A percentile compares a stretch with the other conserved stretches of the same genome.
Evolutionary conservation across 179 eudicot species (phyloP).

Genomic region (Vitellaria paradoxa): DNA sequence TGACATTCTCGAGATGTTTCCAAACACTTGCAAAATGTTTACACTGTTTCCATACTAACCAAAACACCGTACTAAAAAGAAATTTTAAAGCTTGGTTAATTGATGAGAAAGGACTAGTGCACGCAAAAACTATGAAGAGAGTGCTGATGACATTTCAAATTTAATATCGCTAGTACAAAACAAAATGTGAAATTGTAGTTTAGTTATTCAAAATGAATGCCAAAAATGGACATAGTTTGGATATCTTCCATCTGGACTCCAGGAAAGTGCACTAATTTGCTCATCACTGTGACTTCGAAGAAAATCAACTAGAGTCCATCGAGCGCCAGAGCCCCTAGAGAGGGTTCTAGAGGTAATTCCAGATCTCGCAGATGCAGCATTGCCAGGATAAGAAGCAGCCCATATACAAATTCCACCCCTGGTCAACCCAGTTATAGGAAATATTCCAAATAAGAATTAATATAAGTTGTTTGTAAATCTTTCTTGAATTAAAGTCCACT

Average conservation of each 20-base stretch:
- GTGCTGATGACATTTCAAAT: not conserved
- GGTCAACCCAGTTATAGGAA: constrained; percentile 20
- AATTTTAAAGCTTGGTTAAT: not conserved
- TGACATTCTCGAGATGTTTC: too few relatives aligned
- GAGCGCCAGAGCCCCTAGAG: constrained; percentile 67
- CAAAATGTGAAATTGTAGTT: not conserved
- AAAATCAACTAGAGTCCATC: constrained; percentile 95
- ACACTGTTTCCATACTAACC: too few relatives aligned
- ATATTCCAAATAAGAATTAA: not conserved
- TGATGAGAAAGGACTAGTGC: not conserved
- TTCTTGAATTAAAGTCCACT: not conserved
- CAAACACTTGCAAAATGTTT: too few relatives aligned
- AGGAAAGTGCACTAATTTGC: constrained; percentile 83
- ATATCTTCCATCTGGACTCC: constrained; percentile 99
- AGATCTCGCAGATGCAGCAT: constrained; percentile 82
- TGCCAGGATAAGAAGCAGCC: constrained; percentile 95
- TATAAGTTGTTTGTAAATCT: constrained; percentile 3
- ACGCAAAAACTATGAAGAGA: not conserved
- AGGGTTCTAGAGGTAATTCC: constrained; percentile 75
- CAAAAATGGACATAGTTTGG: constrained; percentile 31
- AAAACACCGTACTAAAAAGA: too few relatives aligned
- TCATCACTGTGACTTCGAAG: constrained; percentile 68
- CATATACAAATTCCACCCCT: constrained; percentile 97
- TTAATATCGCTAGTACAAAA: not conserved
- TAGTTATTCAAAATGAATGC: not conserved